phyloP scores from a whole-genome alignment of 192 early-diverging fungal species.

The Gigaspora rosea region DNA sequence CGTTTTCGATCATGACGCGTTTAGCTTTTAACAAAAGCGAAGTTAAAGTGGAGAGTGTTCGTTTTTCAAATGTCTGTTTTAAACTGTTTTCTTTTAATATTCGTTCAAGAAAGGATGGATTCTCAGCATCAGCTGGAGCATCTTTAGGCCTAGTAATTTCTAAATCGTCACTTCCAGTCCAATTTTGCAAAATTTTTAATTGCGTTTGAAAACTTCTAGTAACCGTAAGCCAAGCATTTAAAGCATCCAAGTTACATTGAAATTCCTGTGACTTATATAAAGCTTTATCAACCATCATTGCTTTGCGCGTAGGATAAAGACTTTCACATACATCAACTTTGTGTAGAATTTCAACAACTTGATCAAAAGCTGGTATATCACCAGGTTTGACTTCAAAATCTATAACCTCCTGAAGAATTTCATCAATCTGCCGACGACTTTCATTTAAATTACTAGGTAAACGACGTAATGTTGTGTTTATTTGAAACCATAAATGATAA shows the following conservation, averaged over 20 bases:
- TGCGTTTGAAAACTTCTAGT: constrained; percentile 71
- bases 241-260: constrained; percentile 68
- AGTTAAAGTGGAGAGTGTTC: constrained; percentile 65
- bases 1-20: constrained; percentile 68
- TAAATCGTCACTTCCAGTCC: constrained; percentile 77
- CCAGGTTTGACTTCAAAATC: constrained; percentile 55
- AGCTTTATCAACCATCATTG: constrained; percentile 63
- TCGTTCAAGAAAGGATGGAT: constrained; percentile 81
- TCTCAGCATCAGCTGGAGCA: constrained; percentile 45
- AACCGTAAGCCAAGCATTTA: constrained; percentile 77
- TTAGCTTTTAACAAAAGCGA: constrained; percentile 64
- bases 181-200: constrained; percentile 73
- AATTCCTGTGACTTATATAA: constrained; percentile 68
- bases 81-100: constrained; percentile 82
- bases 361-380: constrained; percentile 50
- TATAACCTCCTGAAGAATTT: constrained; percentile 60
- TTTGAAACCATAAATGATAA: constrained; percentile 71
- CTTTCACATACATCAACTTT: constrained; percentile 78
- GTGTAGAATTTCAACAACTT: constrained; percentile 69
- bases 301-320: constrained; percentile 71
- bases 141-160: constrained; percentile 60
- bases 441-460: constrained; percentile 63
- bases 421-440: constrained; percentile 59
- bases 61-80: constrained; percentile 72
- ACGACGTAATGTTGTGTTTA: constrained; percentile 65